A percentile compares a stretch with the other conserved stretches of the same genome.
phyloP scores from a whole-genome alignment of 306 rosid species.

The Malus asiatica region DNA sequence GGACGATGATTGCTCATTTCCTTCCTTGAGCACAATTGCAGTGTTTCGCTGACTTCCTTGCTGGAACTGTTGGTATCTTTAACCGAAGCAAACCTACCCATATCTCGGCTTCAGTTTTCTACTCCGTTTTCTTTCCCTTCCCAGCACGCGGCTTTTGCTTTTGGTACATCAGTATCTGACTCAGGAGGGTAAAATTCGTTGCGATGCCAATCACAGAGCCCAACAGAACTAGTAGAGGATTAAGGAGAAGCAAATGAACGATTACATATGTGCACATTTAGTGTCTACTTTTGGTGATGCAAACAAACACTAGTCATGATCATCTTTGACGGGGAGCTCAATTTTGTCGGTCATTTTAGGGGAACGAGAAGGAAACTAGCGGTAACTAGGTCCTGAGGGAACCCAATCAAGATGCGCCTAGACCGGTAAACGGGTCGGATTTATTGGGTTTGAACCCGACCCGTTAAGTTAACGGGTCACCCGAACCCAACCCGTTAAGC shows the following conservation, averaged over 20 bases:
- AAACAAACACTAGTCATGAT: not conserved
- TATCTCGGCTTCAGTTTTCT: conserved; percentile 5
- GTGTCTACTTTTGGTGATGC: not conserved
- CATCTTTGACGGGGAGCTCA: not conserved
- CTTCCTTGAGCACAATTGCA: not conserved
- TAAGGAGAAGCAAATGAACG: conserved; percentile 29
- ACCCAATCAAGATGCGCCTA: not conserved
- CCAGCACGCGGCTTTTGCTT: conserved; percentile 32
- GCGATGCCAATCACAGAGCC: conserved; percentile 72
- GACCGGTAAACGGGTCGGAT: too few relatives aligned
- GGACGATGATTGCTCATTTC: not conserved
- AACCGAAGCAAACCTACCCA: conserved; percentile 10
- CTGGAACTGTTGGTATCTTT: conserved; percentile 12
- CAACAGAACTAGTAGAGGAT: conserved; percentile 53
- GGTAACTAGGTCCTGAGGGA: not conserved
- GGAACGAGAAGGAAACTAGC: not conserved
- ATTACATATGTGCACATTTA: not conserved
- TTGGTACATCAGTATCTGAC: conserved; percentile 70
- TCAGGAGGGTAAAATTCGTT: conserved; percentile 64
- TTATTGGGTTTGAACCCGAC: too few relatives aligned
- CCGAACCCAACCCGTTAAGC: too few relatives aligned
- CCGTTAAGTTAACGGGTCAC: too few relatives aligned
- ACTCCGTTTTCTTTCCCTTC: conserved; percentile 70
- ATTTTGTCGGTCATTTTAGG: not conserved
- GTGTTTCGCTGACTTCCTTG: not conserved